phyloP scores from a whole-genome alignment of 768 basidiomycete genomes.

The Russula virescens region DNA sequence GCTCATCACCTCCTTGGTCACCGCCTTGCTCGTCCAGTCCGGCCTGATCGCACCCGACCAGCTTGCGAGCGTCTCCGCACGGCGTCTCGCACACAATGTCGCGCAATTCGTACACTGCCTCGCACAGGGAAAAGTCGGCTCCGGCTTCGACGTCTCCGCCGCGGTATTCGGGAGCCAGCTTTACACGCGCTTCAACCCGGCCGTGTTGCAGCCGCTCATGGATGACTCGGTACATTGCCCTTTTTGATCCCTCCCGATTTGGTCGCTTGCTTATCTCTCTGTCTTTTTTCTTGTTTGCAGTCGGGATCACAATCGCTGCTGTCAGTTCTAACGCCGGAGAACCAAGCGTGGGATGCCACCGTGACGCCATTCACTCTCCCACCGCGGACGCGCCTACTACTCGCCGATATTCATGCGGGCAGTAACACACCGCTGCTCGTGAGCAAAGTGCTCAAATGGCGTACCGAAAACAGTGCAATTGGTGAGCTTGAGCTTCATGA shows the following conservation, averaged over 20 bases:
- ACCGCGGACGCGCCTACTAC: conserved; percentile 72
- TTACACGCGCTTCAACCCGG: conserved; percentile 82
- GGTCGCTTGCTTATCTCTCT: conserved; percentile 3
- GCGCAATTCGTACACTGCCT: conserved; percentile 94
- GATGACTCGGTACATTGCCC: conserved; percentile 39
- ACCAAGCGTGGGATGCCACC: conserved; percentile 66
- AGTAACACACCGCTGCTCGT: conserved; percentile 95
- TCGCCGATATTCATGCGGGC: conserved; percentile 95
- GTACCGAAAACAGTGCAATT: conserved; percentile 52
- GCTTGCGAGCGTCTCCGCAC: conserved; percentile 37
- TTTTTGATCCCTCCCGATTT: neutral
- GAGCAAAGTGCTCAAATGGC: conserved; percentile 87
- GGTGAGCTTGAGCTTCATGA: conserved; percentile 38
- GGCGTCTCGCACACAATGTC: conserved; percentile 78
- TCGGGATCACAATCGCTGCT: conserved; percentile 33
- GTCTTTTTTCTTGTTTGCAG: conserved; percentile 19
- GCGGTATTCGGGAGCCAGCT: conserved; percentile 94
- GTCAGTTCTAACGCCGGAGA: conserved; percentile 55
- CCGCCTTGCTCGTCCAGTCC: conserved; percentile 76
- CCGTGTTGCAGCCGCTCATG: conserved; percentile 63
- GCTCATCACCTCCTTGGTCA: conserved; percentile 90
- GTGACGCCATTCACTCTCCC: conserved; percentile 76
- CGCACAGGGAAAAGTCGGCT: conserved; percentile 97
- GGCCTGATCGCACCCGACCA: conserved; percentile 49
- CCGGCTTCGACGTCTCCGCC: conserved; percentile 93